Conservation (phyloP, 2,329 filamentous ascomycete genomes). For the Verticillium nonalfalfae region DNA sequence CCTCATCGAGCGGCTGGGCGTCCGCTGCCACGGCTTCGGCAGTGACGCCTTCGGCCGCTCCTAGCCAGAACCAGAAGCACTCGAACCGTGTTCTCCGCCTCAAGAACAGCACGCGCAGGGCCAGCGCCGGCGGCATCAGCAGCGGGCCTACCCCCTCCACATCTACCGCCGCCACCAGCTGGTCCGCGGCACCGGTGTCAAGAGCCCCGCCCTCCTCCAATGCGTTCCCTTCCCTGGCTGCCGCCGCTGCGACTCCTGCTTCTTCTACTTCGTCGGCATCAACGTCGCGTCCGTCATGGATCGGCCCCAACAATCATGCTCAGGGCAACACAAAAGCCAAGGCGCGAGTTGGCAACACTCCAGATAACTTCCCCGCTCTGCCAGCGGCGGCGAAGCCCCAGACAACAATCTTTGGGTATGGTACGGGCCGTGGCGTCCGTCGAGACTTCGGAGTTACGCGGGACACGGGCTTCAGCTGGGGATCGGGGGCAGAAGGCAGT, state of each 20-base stretch:
- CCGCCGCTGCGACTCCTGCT: constrained; percentile 5
- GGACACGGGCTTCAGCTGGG: constrained; percentile 50
- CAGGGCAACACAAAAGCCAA: constrained; percentile 2
- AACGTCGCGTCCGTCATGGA: constrained; percentile 22
- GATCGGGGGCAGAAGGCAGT: constrained; percentile 17
- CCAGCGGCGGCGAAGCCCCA: constrained; percentile 68
- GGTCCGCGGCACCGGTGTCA: constrained; percentile 10
- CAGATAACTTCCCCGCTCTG: constrained; percentile 74
- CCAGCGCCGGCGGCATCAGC: constrained; percentile 20
- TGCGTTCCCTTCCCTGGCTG: constrained; percentile 39
- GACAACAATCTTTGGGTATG: constrained; percentile 58
- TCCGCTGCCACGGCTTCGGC: constrained; percentile 54
- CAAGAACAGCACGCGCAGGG: constrained; percentile 49
- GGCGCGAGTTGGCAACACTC: constrained; percentile 6
- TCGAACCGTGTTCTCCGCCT: constrained; percentile 51
- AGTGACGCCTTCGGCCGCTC: constrained; percentile 32
- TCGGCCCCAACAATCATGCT: constrained; percentile 12
- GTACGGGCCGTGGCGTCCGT: constrained; percentile 43
- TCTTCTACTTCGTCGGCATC: constrained; percentile 14
- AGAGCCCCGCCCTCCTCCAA: constrained; percentile 19
- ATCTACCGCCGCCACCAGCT: constrained; percentile 15
- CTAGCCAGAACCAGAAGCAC: constrained; percentile 34
- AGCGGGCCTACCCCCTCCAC: constrained; percentile 18
- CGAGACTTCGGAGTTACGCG: constrained; percentile 40
- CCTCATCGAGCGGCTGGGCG: constrained; percentile 52